Percentiles rank a stretch among this genome's conserved stretches.
Conservation (phyloP, 176 grass and related monocot species). For the Oryza australiensis region DNA sequence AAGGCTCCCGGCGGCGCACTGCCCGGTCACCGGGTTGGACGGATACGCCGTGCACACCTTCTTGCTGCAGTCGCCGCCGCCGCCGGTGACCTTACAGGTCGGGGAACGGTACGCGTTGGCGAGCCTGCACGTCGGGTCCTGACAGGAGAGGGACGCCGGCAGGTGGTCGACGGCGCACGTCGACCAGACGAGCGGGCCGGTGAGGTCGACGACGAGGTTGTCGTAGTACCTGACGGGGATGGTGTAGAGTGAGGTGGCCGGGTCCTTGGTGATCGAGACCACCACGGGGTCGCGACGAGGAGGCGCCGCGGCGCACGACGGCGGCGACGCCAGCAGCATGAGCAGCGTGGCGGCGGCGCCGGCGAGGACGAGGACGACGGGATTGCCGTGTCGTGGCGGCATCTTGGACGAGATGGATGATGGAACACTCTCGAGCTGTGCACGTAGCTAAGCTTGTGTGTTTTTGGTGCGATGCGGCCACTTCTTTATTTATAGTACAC, state of each 20-base stretch:
- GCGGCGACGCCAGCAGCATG: background rate
- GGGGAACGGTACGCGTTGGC: constrained; percentile 28
- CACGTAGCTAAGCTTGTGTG: background rate
- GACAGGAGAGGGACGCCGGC: background rate
- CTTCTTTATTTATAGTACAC: background rate
- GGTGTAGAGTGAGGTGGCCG: constrained; percentile 41
- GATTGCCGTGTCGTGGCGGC: background rate
- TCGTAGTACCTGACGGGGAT: constrained; percentile 4
- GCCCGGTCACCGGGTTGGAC: constrained; percentile 36
- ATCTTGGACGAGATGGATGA: background rate
- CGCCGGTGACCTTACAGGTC: background rate
- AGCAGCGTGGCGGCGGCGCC: background rate
- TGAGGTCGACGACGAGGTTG: constrained; percentile 33
- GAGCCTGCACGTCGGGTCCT: background rate
- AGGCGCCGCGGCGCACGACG: background rate
- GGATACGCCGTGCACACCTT: constrained; percentile 30
- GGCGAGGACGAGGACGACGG: background rate
- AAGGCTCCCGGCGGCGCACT: constrained; percentile 37
- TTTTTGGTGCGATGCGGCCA: no score
- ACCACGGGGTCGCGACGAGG: background rate
- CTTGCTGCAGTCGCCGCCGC: background rate
- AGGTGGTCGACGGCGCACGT: constrained; percentile 11
- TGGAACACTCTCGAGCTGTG: background rate
- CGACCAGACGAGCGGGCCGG: constrained; percentile 43
- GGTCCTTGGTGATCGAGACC: constrained; percentile 29